Evolutionary conservation across 2,329 filamentous ascomycete species (phyloP), one percentile per base, ranked within the genome.

Genomic region (Exserohilum rostratum): DNA sequence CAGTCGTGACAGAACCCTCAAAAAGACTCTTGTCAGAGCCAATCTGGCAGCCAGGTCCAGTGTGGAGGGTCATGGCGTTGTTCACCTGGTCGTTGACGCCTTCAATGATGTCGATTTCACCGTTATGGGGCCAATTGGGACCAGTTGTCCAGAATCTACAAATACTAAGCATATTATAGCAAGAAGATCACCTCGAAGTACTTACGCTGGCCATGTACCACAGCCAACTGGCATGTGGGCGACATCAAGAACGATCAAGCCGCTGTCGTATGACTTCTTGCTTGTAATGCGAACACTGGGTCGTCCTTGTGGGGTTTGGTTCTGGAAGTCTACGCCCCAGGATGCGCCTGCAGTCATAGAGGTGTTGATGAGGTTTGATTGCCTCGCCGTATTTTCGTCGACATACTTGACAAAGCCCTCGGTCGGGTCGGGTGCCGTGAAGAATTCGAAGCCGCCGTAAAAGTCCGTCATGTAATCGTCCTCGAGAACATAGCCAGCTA

Each of bases 141-240:
- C 70, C 70, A 13, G 69, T 55, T 47, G 67, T 72, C 70, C 70
- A 73, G 54, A 72, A 72, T 6, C 68, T 71, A 27, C 10, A 27
- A 5, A 18, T n/a, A 3, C 52, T 67, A 30, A 68, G 58, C 37
- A n/a, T 33, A 11, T 12, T 37, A 13, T 38, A 3, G 3, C 12
- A n/a, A 6, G 7, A 27, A 3, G 12, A 10, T 9, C 5, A 27
- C 17, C 17, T 12, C 10, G 10, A 1, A 39, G 43, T 34, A 64
- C 68, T 46, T 62, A 70, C 62, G 82, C 81, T 29, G 81, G 80
- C 82, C 82, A 84, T 11, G 78, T 77, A 17, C 82, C 82, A 57
- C 78, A 82, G 29, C 78, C 79, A 9, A 74, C 76, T 1, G 82
- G 82, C 71, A 83, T 82, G 57, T 84, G 82, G 22, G 73, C 74